Percentiles rank a stretch among this genome's conserved stretches.
These are phyloP conservation scores for Metarhizium album DNA, from an alignment of 2,329 filamentous ascomycete species.

Conservation along the genomic window DNA sequence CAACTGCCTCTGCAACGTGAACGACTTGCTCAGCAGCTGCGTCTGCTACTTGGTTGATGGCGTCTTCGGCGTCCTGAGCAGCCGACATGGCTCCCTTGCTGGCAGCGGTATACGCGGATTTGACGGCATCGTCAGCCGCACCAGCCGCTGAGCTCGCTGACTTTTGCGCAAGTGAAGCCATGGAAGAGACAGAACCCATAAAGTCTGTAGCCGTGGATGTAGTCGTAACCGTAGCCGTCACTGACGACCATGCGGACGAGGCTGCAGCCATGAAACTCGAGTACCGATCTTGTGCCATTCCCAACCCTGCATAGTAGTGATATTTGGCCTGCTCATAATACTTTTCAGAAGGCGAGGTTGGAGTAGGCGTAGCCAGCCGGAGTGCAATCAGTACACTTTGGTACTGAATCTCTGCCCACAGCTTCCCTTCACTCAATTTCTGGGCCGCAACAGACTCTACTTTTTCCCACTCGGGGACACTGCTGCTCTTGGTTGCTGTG, in stretches of 20 bases:
- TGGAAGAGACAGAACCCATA: constrained; percentile 36
- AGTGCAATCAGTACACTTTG: constrained; percentile 56
- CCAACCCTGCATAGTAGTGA: constrained; percentile 68
- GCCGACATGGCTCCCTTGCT: constrained; percentile 30
- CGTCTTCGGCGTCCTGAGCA: constrained; percentile 26
- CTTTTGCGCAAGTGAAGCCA: constrained; percentile 37
- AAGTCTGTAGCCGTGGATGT: constrained; percentile 45
- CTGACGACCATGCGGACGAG: constrained; percentile 53
- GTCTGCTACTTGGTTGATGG: constrained; percentile 32
- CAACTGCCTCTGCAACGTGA: constrained; percentile 25
- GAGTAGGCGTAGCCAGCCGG: constrained; percentile 43
- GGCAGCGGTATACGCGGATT: constrained; percentile 38
- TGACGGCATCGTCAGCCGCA: constrained; percentile 37
- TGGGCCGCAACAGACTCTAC: constrained; percentile 58
- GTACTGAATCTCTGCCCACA: constrained; percentile 61
- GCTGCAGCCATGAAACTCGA: constrained; percentile 63
- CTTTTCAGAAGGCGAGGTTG: constrained; percentile 41
- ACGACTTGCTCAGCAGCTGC: constrained; percentile 30
- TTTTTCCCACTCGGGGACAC: constrained; percentile 34
- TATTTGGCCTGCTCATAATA: constrained; percentile 50
- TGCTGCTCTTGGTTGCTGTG: constrained; percentile 29
- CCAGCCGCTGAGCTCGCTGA: constrained; percentile 35
- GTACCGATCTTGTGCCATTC: constrained; percentile 69
- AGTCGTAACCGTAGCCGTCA: constrained; percentile 50
- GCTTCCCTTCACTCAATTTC: constrained; percentile 58